phyloP scores from a whole-genome alignment of 2,329 filamentous ascomycete genomes.

The Pseudofabraea citricarpa region DNA sequence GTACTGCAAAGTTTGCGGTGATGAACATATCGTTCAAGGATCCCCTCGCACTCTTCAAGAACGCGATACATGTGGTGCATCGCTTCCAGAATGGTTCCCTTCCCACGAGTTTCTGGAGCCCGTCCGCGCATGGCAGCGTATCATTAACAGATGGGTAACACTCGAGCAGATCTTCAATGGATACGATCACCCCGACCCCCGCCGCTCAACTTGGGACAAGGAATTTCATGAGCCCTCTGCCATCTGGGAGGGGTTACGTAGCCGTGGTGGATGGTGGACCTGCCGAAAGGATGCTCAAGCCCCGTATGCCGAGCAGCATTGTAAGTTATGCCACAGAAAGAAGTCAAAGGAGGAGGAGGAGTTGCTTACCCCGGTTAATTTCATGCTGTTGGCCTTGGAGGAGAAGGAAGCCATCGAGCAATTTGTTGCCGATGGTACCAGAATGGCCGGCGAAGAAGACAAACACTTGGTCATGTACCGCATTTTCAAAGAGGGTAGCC shows the following conservation, averaged over 20 bases:
- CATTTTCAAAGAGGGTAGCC: background rate
- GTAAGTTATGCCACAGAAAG: slow-evolving; percentile 9
- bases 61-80: slow-evolving; percentile 20
- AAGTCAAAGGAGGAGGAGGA: background rate
- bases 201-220: slow-evolving; percentile 12
- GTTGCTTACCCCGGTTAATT: no score
- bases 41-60: slow-evolving; percentile 15
- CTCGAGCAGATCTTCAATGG: slow-evolving; percentile 12
- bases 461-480: background rate
- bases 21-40: slow-evolving; percentile 21
- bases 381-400: background rate
- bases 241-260: slow-evolving; percentile 17
- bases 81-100: slow-evolving; percentile 25
- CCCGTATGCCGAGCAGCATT: slow-evolving; percentile 13
- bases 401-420: no score
- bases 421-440: background rate
- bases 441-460: background rate
- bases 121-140: slow-evolving; percentile 11
- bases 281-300: slow-evolving; percentile 15
- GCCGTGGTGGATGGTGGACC: slow-evolving; percentile 23
- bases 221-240: slow-evolving; percentile 18
- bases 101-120: slow-evolving; percentile 10
- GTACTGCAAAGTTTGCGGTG: slow-evolving; percentile 20
- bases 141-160: slow-evolving; percentile 14
- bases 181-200: slow-evolving; percentile 2